These are phyloP conservation scores for Monilinia aucupariae DNA, from an alignment of 2,329 filamentous ascomycete species.

Conservation along the genomic window DNA sequence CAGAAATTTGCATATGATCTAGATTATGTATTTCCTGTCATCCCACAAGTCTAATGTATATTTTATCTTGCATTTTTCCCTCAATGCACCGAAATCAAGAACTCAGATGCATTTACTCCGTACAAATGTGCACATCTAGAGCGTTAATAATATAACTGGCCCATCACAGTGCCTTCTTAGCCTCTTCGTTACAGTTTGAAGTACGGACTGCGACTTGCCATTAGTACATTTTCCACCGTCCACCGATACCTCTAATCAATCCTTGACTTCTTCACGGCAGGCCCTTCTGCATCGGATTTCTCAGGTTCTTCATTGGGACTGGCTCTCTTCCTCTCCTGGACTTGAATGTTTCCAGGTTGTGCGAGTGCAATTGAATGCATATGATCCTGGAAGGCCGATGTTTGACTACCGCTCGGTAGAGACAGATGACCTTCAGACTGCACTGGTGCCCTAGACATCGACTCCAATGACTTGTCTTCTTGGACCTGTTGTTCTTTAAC, in stretches of 20 bases:
- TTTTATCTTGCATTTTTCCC: neutral
- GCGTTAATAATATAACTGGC: neutral
- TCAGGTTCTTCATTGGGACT: neutral
- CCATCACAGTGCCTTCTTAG: neutral
- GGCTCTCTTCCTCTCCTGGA: neutral
- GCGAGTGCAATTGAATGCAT: neutral
- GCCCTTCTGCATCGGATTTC: neutral
- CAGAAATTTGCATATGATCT: neutral
- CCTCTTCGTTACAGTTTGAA: neutral
- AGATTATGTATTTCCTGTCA: neutral
- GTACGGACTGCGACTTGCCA: neutral
- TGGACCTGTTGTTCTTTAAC: too few relatives aligned
- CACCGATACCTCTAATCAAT: neutral
- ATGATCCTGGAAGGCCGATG: neutral
- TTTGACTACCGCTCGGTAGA: neutral
- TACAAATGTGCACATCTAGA: neutral
- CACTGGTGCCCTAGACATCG: neutral
- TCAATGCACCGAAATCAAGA: neutral
- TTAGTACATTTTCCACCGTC: too few relatives aligned
- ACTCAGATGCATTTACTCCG: too few relatives aligned
- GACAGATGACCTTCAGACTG: too few relatives aligned
- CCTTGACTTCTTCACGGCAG: accelerated
- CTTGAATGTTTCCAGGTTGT: neutral
- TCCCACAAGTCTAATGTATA: neutral
- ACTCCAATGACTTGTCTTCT: neutral